Evolutionary conservation across 495 filamentous ascomycete genomes (phyloP), one percentile per base, ranked within the genome.

Genomic region (Saxophila tyrrhenica): DNA sequence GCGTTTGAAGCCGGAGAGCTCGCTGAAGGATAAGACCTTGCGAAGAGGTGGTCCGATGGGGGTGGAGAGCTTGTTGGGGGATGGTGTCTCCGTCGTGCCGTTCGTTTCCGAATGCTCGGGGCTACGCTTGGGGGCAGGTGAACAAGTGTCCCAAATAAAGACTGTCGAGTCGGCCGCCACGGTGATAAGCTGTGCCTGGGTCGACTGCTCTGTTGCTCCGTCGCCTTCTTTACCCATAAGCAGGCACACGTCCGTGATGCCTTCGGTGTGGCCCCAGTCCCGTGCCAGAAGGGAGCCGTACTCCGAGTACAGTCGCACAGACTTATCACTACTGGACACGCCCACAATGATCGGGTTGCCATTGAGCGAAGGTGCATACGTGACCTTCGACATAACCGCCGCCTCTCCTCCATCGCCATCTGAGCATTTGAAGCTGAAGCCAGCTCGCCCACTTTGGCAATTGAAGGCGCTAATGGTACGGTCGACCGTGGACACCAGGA

Each of bases 201-300:
- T 62, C 16, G 38, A 48, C 35, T 57, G 43, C 3, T 41, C 39
- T 10, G 20, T 17, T 8, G 50, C 45, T 2, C 39, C 41, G 23
- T 64, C 54, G 8, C 10, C 2, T 11, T 50, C 47, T 19, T 38
- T 42, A 9, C 56, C 48, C 16, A 23, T 23, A 2, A 94, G 60
- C 13, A 96, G 65, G n/a, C 80, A 73, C 38, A 90, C 76, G 63
- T 85, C 89, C 41, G 87, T 92, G 41, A 97, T 83, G 41, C 88
- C 85, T 63, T 94, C 89, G 0, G 87, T 94, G 64, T 98, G 92
- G 15, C 92, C 94, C 76, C 88, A 95, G 67, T 95, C 92, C 38
- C 86, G 82, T 23, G 86, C 83, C 50, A 96, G 70, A 57, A 98
- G 81, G 22, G 72, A 65, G 15, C 90, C 91, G 39, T 77, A 76